phyloP scores from a whole-genome alignment of 1,139 yeast genomes.

The Kurtzmaniella quercitrusa region DNA sequence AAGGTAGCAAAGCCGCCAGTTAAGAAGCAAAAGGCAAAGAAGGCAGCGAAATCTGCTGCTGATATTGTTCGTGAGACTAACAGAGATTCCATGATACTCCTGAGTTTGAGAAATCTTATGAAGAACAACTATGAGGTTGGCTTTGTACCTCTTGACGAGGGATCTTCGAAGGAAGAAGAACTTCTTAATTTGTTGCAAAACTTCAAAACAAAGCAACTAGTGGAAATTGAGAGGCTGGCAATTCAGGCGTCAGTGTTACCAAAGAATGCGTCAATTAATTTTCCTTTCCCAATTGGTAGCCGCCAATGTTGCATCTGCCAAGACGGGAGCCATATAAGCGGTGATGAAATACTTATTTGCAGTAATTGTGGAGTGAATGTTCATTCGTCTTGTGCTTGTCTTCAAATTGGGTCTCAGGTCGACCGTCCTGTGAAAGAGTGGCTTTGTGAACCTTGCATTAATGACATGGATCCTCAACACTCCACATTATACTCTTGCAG shows the following conservation, averaged over 20 bases:
- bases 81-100: neutral
- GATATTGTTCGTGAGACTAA: neutral
- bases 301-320: slow-evolving; percentile 58
- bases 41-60: neutral
- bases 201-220: slow-evolving; percentile 16
- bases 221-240: slow-evolving; percentile 5
- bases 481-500: slow-evolving; percentile 62
- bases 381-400: slow-evolving; percentile 71
- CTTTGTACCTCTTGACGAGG: neutral
- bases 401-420: slow-evolving; percentile 20
- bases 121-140: neutral
- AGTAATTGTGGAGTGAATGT: slow-evolving; percentile 66
- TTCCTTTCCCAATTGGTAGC: slow-evolving; percentile 21
- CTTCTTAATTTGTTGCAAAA: slow-evolving; percentile 12
- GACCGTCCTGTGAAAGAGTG: slow-evolving; percentile 44
- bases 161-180: neutral
- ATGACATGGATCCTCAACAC: slow-evolving; percentile 58
- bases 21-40: slow-evolving; percentile 1
- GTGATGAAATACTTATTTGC: slow-evolving; percentile 49
- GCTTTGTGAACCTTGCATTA: slow-evolving; percentile 82
- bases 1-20: slow-evolving; percentile 2
- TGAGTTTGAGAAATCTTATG: neutral
- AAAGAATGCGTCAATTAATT: slow-evolving; percentile 14
- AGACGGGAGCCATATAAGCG: slow-evolving; percentile 17
- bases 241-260: slow-evolving; percentile 10